These are phyloP conservation scores for Thozetella sp. DNA, from an alignment of 495 filamentous ascomycete genomes.

Conservation along the genomic window DNA sequence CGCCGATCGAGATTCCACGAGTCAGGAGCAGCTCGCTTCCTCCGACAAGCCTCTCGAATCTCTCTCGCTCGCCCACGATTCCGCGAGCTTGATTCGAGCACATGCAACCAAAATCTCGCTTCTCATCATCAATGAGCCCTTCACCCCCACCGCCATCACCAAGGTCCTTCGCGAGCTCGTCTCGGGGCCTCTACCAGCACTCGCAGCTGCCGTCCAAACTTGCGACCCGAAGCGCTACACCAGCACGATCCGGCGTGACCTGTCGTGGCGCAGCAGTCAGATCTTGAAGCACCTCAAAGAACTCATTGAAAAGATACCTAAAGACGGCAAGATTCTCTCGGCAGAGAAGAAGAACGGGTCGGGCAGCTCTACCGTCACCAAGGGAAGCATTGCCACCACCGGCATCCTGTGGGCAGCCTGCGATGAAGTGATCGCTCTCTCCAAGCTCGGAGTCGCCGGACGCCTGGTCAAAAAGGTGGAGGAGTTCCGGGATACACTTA, in stretches of 20 bases:
- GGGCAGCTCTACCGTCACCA: slow-evolving; percentile 29
- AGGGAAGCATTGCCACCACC: slow-evolving; percentile 59
- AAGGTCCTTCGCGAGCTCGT: slow-evolving; percentile 68
- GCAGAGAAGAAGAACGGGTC: slow-evolving; percentile 42
- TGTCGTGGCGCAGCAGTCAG: slow-evolving; percentile 42
- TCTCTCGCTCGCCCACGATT: slow-evolving; percentile 61
- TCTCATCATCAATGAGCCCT: slow-evolving; percentile 80
- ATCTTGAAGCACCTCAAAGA: slow-evolving; percentile 47
- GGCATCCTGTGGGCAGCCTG: slow-evolving; percentile 72
- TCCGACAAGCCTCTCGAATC: slow-evolving; percentile 34
- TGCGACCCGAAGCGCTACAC: slow-evolving; percentile 62
- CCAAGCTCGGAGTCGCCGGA: slow-evolving; percentile 64
- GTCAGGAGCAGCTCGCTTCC: neutral
- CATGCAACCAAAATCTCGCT: slow-evolving; percentile 87
- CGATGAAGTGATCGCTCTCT: slow-evolving; percentile 65
- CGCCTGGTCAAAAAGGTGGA: slow-evolving; percentile 63
- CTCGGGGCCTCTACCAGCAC: slow-evolving; percentile 65
- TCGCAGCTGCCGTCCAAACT: slow-evolving; percentile 69
- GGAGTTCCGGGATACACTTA: slow-evolving; percentile 68
- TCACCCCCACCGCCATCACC: slow-evolving; percentile 73
- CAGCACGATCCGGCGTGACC: slow-evolving; percentile 56
- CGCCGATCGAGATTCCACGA: slow-evolving; percentile 7
- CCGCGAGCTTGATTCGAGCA: slow-evolving; percentile 69
- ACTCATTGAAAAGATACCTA: slow-evolving; percentile 45
- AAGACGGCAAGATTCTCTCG: slow-evolving; percentile 43